Conservation (phyloP, 352 stramenopile species). For the Phytophthora europaea region DNA sequence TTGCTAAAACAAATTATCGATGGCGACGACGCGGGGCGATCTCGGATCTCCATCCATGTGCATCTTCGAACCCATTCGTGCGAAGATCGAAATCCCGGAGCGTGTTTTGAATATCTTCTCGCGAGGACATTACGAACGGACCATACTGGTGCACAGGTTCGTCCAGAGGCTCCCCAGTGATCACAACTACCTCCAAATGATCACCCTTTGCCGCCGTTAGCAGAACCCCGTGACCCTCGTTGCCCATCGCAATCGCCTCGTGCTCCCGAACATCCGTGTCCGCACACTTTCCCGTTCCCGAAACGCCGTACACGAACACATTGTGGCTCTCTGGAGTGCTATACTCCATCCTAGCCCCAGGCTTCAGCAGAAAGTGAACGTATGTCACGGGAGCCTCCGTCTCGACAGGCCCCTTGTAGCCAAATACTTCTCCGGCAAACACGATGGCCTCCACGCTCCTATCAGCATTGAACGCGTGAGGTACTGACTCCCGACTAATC, state of each 20-base stretch:
- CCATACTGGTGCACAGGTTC: conserved; percentile 69
- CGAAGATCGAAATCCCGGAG: conserved; percentile 58
- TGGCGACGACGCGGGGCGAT: not conserved
- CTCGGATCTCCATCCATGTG: conserved; percentile 48
- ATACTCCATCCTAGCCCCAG: conserved; percentile 40
- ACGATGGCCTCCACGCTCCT: conserved; percentile 48
- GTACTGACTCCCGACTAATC: conserved; percentile 37
- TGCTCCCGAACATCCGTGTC: conserved; percentile 30
- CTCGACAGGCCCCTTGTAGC: conserved; percentile 34
- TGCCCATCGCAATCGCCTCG: conserved; percentile 54
- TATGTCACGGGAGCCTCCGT: conserved; percentile 52
- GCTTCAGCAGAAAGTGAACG: conserved; percentile 49
- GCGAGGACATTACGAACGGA: conserved; percentile 76
- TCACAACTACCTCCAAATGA: conserved; percentile 59
- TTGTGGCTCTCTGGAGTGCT: conserved; percentile 41
- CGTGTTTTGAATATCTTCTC: conserved; percentile 55
- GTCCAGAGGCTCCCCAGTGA: conserved; percentile 61
- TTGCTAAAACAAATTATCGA: too few relatives aligned
- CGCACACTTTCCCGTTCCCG: conserved; percentile 25
- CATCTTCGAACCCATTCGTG: conserved; percentile 71
- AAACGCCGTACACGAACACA: conserved; percentile 44
- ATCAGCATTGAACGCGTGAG: conserved; percentile 44
- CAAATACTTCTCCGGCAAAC: conserved; percentile 54
- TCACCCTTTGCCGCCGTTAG: conserved; percentile 34
- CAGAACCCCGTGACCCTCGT: conserved; percentile 52